Evolutionary conservation across 2,329 filamentous ascomycete species (phyloP).

Genomic region (Raffaelea ambrosiae): DNA sequence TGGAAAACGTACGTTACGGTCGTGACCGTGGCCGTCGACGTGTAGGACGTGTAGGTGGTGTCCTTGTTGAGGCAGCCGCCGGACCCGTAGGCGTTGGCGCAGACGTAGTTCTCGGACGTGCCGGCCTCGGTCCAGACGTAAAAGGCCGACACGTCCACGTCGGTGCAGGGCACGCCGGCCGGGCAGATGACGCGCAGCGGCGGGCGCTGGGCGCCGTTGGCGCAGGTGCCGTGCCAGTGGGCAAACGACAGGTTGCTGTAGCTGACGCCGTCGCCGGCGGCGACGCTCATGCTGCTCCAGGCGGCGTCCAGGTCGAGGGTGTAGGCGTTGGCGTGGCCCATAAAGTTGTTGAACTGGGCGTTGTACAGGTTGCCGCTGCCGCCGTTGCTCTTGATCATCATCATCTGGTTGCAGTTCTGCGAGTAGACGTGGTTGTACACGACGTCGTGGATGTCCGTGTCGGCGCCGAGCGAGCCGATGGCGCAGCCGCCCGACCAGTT

Average conservation of each 20-base stretch:
- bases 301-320: constrained; percentile 45
- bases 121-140: constrained; percentile 15
- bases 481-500: constrained; percentile 34
- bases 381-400: constrained; percentile 54
- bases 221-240: constrained; percentile 47
- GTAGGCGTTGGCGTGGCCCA: constrained; percentile 52
- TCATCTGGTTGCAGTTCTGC: constrained; percentile 52
- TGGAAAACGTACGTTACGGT: constrained; percentile 6
- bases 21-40: constrained; percentile 5
- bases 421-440: constrained; percentile 51
- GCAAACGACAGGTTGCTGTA: constrained; percentile 43
- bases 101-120: constrained; percentile 10
- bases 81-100: constrained; percentile 13
- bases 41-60: constrained; percentile 2
- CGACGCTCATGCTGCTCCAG: constrained; percentile 26
- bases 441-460: constrained; percentile 38
- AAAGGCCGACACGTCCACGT: constrained; percentile 13
- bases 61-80: constrained; percentile 12
- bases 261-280: constrained; percentile 39
- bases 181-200: constrained; percentile 37
- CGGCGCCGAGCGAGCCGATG: neutral
- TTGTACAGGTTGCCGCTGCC: constrained; percentile 44
- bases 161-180: constrained; percentile 11
- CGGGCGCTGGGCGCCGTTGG: constrained; percentile 38
- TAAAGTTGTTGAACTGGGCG: constrained; percentile 47